Percentiles rank a stretch among this genome's conserved stretches.
These are phyloP conservation scores for Annona cherimola DNA, from an alignment of 164 flowering plant species.

Conservation along the genomic window DNA sequence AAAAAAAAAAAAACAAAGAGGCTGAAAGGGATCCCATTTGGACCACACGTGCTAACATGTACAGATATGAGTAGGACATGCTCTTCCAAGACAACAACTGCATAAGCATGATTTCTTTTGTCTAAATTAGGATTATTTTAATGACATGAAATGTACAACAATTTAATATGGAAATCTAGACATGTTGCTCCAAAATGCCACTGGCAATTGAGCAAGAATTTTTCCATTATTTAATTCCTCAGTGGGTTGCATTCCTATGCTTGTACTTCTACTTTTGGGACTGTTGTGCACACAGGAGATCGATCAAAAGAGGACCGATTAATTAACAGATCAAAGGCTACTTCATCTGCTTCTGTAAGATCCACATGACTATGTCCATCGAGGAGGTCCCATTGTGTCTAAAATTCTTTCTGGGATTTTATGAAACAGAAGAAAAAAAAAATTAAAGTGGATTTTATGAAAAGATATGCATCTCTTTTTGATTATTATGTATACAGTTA, in stretches of 20 bases:
- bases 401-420: too few species aligned
- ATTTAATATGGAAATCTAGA: not conserved
- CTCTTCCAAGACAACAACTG: slow-evolving; percentile 1
- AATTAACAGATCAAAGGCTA: too few species aligned
- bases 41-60: slow-evolving; percentile 5
- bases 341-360: not conserved
- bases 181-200: slow-evolving; percentile 1
- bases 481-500: too few species aligned
- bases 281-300: not conserved
- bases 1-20: too few species aligned
- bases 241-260: slow-evolving; percentile 3
- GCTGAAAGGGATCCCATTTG: not conserved
- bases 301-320: not conserved
- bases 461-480: too few species aligned
- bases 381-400: not conserved
- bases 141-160: not conserved
- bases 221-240: not conserved
- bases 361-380: not conserved
- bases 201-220: not conserved
- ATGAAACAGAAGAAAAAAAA: too few species aligned
- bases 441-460: too few species aligned
- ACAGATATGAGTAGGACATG: slow-evolving; percentile 10
- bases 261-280: not conserved
- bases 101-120: slow-evolving; percentile 9
- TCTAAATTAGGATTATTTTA: slow-evolving; percentile 5